These are phyloP conservation scores for Termitomyces sp. DNA, from an alignment of 768 basidiomycete genomes.

Conservation along the genomic window DNA sequence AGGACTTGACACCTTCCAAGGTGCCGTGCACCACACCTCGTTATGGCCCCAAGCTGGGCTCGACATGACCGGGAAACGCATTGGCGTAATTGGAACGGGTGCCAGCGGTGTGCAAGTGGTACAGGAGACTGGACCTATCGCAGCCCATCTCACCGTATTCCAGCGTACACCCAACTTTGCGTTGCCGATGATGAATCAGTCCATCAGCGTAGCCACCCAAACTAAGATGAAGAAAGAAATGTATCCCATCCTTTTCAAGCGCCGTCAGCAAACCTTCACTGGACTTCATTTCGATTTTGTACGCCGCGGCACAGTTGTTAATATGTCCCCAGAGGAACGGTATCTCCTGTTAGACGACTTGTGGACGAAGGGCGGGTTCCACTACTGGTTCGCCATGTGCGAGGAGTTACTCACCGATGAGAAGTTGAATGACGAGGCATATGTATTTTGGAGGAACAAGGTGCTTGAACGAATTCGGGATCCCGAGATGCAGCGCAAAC, in stretches of 20 bases:
- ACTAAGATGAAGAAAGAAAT: constrained; percentile 14
- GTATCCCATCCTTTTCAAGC: constrained; percentile 16
- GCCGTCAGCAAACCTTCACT: constrained; percentile 16
- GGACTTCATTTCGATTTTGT: constrained; percentile 13
- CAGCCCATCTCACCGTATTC: constrained; percentile 21
- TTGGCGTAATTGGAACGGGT: constrained; percentile 23
- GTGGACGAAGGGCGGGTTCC: constrained; percentile 20
- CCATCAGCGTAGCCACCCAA: constrained; percentile 10
- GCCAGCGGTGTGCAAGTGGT: constrained; percentile 24
- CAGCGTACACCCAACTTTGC: constrained; percentile 24
- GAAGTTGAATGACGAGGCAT: constrained; percentile 16
- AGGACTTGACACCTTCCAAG: constrained; percentile 21
- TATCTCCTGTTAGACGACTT: constrained; percentile 17
- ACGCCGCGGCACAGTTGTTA: constrained; percentile 7
- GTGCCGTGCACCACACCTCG: constrained; percentile 18
- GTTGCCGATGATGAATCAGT: constrained; percentile 20
- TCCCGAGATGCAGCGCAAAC: constrained; percentile 17
- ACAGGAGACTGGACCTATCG: constrained; percentile 18
- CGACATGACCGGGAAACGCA: constrained; percentile 19
- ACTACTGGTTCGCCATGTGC: constrained; percentile 14
- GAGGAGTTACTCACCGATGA: constrained; percentile 14
- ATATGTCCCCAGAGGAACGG: constrained; percentile 17
- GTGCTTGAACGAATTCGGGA: constrained; percentile 16
- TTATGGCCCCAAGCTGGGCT: constrained; percentile 20
- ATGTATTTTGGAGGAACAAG: constrained; percentile 22